Base-by-base conservation (phyloP, 2,329 filamentous ascomycete genomes). In the Aureobasidium sp. region DNA sequence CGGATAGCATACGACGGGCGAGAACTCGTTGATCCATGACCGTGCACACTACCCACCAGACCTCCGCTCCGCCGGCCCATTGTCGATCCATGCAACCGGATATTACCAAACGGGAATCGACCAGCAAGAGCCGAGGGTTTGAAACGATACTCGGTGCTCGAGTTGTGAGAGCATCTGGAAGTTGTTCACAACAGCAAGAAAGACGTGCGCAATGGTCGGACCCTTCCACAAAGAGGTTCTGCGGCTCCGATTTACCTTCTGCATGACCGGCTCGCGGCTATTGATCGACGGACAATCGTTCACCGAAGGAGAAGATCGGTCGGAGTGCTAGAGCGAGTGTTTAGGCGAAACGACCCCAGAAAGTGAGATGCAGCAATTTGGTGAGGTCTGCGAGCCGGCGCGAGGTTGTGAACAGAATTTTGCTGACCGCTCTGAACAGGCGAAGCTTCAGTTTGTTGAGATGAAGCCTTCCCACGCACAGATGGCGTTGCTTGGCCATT, bases 401-500 rank as follows among this genome's bases (percentile, higher is more conserved):
- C 53, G 26, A 57, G 39, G 55, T 37, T 34, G 43, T 43, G 32
- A 48, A 59, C 32, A 24, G 34, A 8, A 7, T 39, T 24, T 37
- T n/a, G 29, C 13, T 37, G 55, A 59, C 39, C 6, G 39, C 29
- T 36, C 26, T 57, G 24, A 46, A 36, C n/a, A n/a, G 12, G 41
- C 26, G 53, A 57, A 44, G n/a, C 32, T 59, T 59, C 55, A 48
- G 10, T 47, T 48, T 41, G 20, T 43, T 59, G 43, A 59, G 55
- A 59, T 48, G 55, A 59, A 59, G 55, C 55, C 44, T 46, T 60
- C 41, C 0, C 43, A 41, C 41, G 43, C 55, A 59, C 55, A 39
- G 55, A 59, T 59, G 57, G 46, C 46, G 32, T 60, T 51, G 39
- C 57, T 60, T 60, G 57, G 57, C 46, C 17, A n/a, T 39, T 10